Evolutionary conservation across 371 early-diverging fungal species (phyloP), one percentile per base, ranked within the genome.

Genomic region (Apophysomyces elegans): DNA sequence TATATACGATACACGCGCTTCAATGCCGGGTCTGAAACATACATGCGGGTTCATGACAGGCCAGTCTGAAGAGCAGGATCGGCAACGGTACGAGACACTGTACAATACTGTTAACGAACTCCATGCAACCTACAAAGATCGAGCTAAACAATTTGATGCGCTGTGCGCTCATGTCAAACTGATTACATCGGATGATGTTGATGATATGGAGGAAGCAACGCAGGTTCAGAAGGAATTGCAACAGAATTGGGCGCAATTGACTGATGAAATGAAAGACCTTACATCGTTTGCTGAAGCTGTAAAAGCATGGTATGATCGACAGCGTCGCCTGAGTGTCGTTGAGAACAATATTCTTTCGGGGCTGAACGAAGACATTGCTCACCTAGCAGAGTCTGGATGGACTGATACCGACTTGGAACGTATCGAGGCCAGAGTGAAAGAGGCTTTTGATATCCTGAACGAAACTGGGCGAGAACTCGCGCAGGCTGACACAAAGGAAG

Each of bases 11-110:
- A 78, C 73, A n/a, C 61, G 77, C 7, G 70, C 72, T 37, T 68
- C 78, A 0, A 65, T 82, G 11, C 78, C 79, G 1, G 76, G 72
- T 0, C 56, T 77, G 4, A 79, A 79, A 41, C 82, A 82, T 38
- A 71, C 73, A 3, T 76, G 73, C 46, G 82, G 82, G 6, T 79
- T 82, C 43, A 79, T 82, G 66, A 82, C 77, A 0, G 82, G 82
- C 4, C 74, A 77, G 56, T 77, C 78, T 13, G 72, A 77, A 56
- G 74, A 75, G 26, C 79, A 82, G 38, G 82, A 82, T 50, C 63
- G 71, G 4, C 63, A 73, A 6, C 65, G 78, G 0, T 73, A 68
- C 47, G 69, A 74, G 1, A 68, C 57, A 47, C 57, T 82, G 7
- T 37, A 68, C 7, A 64, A 67, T 1, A 61, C 71, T 0, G 35